phyloP scores from a whole-genome alignment of 371 early-diverging fungal species.

The Syncephalastrum contaminatum region DNA sequence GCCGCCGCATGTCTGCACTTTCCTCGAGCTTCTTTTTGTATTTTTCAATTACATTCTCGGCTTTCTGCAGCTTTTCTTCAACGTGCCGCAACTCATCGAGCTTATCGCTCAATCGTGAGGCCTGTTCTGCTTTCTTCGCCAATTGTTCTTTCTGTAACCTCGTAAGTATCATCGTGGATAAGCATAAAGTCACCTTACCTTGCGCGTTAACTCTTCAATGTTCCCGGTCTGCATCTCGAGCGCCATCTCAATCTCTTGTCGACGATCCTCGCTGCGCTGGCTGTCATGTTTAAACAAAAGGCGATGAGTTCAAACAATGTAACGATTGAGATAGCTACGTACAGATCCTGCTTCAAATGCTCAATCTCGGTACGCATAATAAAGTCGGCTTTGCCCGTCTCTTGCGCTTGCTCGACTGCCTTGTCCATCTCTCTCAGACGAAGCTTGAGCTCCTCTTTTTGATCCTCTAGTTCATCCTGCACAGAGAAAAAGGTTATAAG shows the following conservation, averaged over 20 bases:
- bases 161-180: neutral
- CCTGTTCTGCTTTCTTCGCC: constrained; percentile 63
- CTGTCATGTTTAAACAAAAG: constrained; percentile 24
- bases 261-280: constrained; percentile 74
- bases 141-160: constrained; percentile 53
- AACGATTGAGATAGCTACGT: constrained; percentile 24
- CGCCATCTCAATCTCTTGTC: constrained; percentile 72
- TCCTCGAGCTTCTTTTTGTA: constrained; percentile 94
- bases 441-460: constrained; percentile 64
- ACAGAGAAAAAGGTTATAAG: neutral
- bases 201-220: constrained; percentile 68
- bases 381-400: constrained; percentile 82
- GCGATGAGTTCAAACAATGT: neutral
- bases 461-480: constrained; percentile 67
- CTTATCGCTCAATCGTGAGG: constrained; percentile 76
- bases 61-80: constrained; percentile 86
- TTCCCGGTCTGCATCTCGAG: constrained; percentile 55
- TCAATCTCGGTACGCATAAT: constrained; percentile 87
- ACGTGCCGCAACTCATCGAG: constrained; percentile 87
- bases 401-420: constrained; percentile 64
- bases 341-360: constrained; percentile 80
- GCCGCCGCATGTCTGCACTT: constrained; percentile 71
- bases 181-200: constrained; percentile 29
- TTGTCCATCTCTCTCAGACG: constrained; percentile 72
- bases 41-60: constrained; percentile 91